Percentiles rank a stretch among this genome's conserved stretches.
phyloP scores from a whole-genome alignment of 1,284 basidiomycete genomes.

The Kwoniella shivajii region DNA sequence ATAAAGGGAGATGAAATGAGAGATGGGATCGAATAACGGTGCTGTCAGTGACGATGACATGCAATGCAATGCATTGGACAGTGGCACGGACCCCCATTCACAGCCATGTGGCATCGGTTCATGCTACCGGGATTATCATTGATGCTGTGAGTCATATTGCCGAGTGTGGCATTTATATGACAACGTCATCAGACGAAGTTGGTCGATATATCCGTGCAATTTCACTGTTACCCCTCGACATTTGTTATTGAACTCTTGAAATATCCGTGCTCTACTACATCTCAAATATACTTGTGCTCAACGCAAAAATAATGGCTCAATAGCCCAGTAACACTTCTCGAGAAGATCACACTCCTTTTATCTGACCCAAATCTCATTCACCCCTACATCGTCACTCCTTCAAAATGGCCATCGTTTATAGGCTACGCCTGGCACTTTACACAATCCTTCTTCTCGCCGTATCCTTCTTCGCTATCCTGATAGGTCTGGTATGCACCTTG shows the following conservation, averaged over 20 bases:
- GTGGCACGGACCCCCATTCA: background rate
- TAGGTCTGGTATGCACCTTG: conserved; percentile 69
- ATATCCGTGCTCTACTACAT: no score
- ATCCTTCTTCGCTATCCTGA: conserved; percentile 73
- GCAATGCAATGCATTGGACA: background rate
- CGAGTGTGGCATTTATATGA: no score
- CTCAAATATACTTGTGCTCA: no score
- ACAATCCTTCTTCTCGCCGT: conserved; percentile 71
- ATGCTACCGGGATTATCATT: no score
- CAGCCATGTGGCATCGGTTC: background rate
- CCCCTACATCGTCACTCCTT: background rate
- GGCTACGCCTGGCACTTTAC: conserved; percentile 72
- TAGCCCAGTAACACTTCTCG: background rate
- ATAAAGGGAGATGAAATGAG: conserved; percentile 4
- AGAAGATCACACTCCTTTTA: no score
- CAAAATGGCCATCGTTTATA: conserved; percentile 53
- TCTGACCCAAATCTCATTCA: no score
- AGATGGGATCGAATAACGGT: background rate
- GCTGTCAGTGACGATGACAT: conserved; percentile 7
- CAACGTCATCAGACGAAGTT: no score
- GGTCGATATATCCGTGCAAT: no score
- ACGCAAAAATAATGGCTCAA: background rate
- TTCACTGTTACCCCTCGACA: no score
- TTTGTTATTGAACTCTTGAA: no score
- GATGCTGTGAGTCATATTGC: no score